These are phyloP conservation scores for Cladophialophora immunda DNA, from an alignment of 2,329 filamentous ascomycete species.

Conservation along the genomic window DNA sequence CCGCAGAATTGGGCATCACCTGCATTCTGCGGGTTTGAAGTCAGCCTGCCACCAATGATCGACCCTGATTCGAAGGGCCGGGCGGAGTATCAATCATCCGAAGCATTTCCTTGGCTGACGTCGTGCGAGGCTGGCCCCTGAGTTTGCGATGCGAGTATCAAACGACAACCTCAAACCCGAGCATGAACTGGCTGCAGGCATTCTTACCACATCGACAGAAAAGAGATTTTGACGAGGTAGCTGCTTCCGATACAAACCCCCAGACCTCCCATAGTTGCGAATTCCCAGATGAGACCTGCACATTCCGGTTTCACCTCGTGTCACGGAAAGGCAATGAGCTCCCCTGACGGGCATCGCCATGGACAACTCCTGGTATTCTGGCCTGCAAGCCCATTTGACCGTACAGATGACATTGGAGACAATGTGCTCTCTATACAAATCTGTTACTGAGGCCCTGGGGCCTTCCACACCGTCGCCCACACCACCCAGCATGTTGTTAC, in stretches of 20 bases:
- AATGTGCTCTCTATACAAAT: background rate
- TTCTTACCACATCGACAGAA: background rate
- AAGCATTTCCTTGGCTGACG: background rate
- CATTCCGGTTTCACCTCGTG: slow-evolving; percentile 10
- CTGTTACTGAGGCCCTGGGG: slow-evolving; percentile 19
- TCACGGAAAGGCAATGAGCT: background rate
- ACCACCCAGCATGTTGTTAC: slow-evolving; percentile 9
- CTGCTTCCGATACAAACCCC: background rate
- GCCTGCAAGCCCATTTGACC: background rate
- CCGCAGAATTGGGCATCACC: slow-evolving; percentile 1
- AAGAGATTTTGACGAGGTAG: background rate
- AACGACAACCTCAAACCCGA: background rate
- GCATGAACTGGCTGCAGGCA: background rate
- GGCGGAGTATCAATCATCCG: background rate
- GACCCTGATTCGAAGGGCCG: background rate
- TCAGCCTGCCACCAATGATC: slow-evolving; percentile 5
- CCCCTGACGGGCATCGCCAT: background rate
- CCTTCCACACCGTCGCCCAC: slow-evolving; percentile 23
- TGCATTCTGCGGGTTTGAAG: slow-evolving; percentile 11
- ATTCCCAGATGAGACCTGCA: slow-evolving; percentile 9
- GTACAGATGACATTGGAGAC: background rate
- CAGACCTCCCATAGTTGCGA: background rate
- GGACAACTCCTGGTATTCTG: slow-evolving; percentile 7
- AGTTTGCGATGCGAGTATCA: background rate
- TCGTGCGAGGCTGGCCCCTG: background rate